Evolutionary conservation across 2,329 filamentous ascomycete species (phyloP), one percentile per base, ranked within the genome.

Genomic region (Parafenestella ontariensis): DNA sequence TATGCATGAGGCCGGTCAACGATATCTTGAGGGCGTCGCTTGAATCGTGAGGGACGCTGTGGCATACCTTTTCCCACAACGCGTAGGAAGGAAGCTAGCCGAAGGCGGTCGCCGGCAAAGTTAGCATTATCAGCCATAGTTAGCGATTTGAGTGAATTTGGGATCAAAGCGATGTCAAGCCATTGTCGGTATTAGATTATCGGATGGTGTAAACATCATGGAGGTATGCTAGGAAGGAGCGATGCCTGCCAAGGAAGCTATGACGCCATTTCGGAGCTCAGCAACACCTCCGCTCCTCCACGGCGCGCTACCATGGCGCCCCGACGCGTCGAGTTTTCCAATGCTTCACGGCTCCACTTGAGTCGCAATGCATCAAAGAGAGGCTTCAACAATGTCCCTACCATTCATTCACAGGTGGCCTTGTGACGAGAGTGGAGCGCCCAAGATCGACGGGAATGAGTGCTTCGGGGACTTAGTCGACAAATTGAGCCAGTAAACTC

Each of bases 391-490:
- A 10, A 73, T 73, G 69, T 69, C 71, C 37, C 56, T 58, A n/a
- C 65, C 69, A 3, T 48, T 67, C 18, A 70, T 65, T 15, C 68
- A 71, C 6, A 61, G 54, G 44, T 74, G 68, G 70, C 62, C 65
- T 33, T 56, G 49, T 8, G 61, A 66, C 20, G 65, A 67, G 7
- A 65, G 63, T n/a, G 69, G 78, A 10, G 76, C 88, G 29, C 87
- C 87, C 17, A 75, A 83, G 36, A 88, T 91, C 63, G 73, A 70
- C 7, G 76, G 82, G 15, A 77, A 82, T 21, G 87, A 91, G 65
- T 74, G 77, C 21, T 90, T 91, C 67, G 84, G 86, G 41, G 79
- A 81, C 13, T 79, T 91, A 17, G 84, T 89, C 51, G 86, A 86
- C 76, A 88, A 89, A 77, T 79, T 91, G 31, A 88, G 87, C 62